These are phyloP conservation scores for Yamadazyma phyllophila DNA, from an alignment of 805 yeast species.

Conservation along the genomic window DNA sequence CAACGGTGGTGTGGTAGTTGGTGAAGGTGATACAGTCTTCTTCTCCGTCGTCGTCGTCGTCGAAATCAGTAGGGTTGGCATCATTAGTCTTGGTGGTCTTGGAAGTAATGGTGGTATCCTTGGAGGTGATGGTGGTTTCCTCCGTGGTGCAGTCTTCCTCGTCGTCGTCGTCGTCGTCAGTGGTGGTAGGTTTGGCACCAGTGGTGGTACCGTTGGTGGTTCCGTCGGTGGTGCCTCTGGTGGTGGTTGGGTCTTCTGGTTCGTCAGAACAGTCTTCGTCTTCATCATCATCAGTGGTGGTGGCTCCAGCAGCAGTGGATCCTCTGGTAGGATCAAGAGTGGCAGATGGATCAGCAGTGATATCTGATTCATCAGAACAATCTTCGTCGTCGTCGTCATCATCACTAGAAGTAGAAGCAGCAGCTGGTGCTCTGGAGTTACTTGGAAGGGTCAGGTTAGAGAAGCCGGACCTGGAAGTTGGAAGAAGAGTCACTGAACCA, in stretches of 20 bases:
- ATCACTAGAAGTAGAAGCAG: conserved; percentile 1
- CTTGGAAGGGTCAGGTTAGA: background rate
- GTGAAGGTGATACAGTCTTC: conserved; percentile 12
- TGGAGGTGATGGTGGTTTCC: background rate
- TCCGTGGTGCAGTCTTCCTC: conserved; percentile 11
- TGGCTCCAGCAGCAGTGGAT: background rate
- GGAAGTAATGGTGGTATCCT: background rate
- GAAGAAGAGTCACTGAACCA: background rate
- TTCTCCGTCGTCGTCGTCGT: conserved; percentile 15
- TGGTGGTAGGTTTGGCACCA: background rate
- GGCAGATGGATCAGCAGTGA: background rate
- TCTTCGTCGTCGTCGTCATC: conserved; percentile 16
- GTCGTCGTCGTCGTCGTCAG: conserved; percentile 14
- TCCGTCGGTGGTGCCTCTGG: background rate
- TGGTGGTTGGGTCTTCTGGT: background rate
- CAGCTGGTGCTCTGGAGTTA: conserved; percentile 2
- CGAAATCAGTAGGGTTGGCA: conserved; percentile 10
- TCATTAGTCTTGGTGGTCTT: conserved; percentile 8
- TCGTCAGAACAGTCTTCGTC: background rate
- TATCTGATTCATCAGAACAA: conserved; percentile 6
- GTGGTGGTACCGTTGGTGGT: background rate
- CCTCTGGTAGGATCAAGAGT: background rate
- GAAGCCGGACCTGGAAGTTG: conserved; percentile 5
- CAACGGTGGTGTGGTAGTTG: conserved; percentile 11
- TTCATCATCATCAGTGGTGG: conserved; percentile 2